Conservation (phyloP, 495 filamentous ascomycete species). For the Choiromyces venosus region DNA sequence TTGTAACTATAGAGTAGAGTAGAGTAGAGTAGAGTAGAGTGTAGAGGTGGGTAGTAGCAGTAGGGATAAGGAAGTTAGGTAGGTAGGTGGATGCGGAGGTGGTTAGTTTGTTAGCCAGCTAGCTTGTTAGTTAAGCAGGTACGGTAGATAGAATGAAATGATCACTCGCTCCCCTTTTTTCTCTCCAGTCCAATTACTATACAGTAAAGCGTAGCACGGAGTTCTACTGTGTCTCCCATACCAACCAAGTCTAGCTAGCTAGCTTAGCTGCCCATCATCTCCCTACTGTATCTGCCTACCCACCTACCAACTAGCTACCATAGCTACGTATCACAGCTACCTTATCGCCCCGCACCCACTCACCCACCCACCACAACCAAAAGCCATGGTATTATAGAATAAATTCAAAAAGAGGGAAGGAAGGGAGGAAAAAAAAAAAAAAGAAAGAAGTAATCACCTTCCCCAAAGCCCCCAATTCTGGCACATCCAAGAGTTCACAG, state of each 20-base stretch:
- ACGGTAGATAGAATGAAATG: neutral
- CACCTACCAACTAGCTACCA: neutral
- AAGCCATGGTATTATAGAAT: neutral
- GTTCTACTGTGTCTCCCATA: neutral
- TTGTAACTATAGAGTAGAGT: neutral
- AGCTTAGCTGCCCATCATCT: neutral
- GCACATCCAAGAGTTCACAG: slow-evolving; percentile 54
- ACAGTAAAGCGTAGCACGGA: neutral
- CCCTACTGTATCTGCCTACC: neutral
- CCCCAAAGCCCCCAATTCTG: slow-evolving; percentile 53
- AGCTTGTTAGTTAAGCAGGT: neutral
- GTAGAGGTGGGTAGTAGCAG: slow-evolving; percentile 2
- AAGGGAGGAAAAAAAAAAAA: slow-evolving; percentile 29
- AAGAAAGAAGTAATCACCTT: slow-evolving; percentile 47
- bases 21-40: no score
- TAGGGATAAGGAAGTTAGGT: slow-evolving; percentile 8
- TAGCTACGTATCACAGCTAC: neutral
- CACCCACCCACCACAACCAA: neutral
- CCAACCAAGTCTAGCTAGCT: neutral
- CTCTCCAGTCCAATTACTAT: neutral
- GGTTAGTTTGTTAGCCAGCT: neutral
- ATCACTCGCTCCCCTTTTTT: neutral
- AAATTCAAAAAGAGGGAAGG: slow-evolving; percentile 18
- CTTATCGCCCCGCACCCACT: neutral
- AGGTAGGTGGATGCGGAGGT: neutral